Conservation (phyloP, 768 basidiomycete genomes). For the Collybia mongolica region DNA sequence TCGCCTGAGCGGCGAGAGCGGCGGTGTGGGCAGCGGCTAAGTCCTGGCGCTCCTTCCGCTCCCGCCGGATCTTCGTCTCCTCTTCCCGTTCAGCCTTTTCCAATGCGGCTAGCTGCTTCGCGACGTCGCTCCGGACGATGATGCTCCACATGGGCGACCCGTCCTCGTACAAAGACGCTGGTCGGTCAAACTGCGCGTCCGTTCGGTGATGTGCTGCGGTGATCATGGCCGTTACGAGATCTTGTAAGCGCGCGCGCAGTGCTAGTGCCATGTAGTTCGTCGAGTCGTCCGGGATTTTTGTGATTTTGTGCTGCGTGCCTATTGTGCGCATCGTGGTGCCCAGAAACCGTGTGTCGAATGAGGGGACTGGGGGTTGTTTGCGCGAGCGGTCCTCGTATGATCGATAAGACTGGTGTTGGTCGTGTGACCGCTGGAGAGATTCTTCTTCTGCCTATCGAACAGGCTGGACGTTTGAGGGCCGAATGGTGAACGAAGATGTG, state of each 20-base stretch:
- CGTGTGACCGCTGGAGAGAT: slow-evolving; percentile 63
- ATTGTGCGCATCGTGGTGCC: slow-evolving; percentile 68
- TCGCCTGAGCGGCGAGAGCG: slow-evolving; percentile 56
- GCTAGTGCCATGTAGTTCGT: slow-evolving; percentile 80
- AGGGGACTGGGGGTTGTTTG: slow-evolving; percentile 69
- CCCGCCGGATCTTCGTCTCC: slow-evolving; percentile 69
- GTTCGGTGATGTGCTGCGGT: slow-evolving; percentile 66
- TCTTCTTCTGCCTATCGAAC: slow-evolving; percentile 79
- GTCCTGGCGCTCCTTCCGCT: slow-evolving; percentile 77
- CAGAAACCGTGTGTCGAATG: slow-evolving; percentile 67
- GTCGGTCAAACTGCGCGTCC: slow-evolving; percentile 67
- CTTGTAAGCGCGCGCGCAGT: slow-evolving; percentile 71
- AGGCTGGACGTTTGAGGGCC: slow-evolving; percentile 1
- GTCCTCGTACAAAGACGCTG: slow-evolving; percentile 64
- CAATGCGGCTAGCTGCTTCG: slow-evolving; percentile 71
- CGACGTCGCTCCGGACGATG: slow-evolving; percentile 73
- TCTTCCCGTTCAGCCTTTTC: slow-evolving; percentile 85
- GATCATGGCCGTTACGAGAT: slow-evolving; percentile 67
- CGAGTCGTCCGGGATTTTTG: slow-evolving; percentile 64
- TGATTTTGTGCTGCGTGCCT: slow-evolving; percentile 67
- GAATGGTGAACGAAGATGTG: neutral
- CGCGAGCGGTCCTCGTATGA: slow-evolving; percentile 75
- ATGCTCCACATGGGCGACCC: slow-evolving; percentile 82
- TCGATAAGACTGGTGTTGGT: slow-evolving; percentile 61
- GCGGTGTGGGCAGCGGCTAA: slow-evolving; percentile 70